Conservation (phyloP, 1,284 basidiomycete species). For the Trichosporon sp. region DNA sequence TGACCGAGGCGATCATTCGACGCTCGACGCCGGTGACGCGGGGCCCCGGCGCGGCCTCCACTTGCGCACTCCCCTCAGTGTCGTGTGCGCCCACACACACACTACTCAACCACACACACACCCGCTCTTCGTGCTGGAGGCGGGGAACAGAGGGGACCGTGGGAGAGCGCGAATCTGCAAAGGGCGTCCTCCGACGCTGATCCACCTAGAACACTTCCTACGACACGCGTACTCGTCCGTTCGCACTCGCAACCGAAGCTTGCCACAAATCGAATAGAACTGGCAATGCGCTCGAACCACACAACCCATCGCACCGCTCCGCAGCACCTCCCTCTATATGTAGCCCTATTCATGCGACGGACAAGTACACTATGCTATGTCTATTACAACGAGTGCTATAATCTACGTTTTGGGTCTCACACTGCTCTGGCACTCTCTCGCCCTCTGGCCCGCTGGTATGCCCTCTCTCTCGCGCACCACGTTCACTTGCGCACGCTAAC, state of each 20-base stretch:
- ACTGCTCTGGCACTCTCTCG: not conserved
- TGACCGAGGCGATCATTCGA: not conserved
- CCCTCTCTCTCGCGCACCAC: not conserved
- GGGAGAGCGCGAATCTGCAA: not conserved
- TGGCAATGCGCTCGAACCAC: not conserved
- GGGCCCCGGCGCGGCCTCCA: too few relatives aligned
- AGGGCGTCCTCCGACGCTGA: not conserved
- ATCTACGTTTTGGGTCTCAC: not conserved
- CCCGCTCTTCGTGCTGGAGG: too few relatives aligned
- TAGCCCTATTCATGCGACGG: slow-evolving; percentile 1
- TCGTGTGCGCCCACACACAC: too few relatives aligned
- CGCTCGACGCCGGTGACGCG: too few relatives aligned
- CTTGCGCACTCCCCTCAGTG: not conserved
- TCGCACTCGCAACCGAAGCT: too few relatives aligned
- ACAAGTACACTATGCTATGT: slow-evolving; percentile 6
- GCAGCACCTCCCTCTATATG: not conserved
- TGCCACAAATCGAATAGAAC: too few relatives aligned
- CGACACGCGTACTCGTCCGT: not conserved
- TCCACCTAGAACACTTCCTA: not conserved
- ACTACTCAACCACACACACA: too few relatives aligned
- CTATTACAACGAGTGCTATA: not conserved
- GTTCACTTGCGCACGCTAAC: not conserved
- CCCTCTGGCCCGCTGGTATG: not conserved
- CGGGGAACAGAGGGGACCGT: not conserved
- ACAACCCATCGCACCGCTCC: not conserved